Conservation (phyloP, 2,329 filamentous ascomycete species). For the Lachnellula willkommii region DNA sequence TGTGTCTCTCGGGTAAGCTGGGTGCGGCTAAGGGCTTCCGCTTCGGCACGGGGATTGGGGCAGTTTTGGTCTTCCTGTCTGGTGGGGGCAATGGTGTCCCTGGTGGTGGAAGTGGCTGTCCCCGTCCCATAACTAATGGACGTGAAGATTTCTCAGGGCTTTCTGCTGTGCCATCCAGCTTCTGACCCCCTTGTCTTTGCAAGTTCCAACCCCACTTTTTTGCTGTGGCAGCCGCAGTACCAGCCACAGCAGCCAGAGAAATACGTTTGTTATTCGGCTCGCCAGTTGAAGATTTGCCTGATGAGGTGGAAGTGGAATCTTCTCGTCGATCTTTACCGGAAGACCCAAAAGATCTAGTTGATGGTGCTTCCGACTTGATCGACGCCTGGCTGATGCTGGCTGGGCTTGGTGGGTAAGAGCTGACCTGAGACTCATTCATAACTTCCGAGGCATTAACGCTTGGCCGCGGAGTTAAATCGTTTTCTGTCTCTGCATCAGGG, state of each 20-base stretch:
- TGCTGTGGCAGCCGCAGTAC: constrained; percentile 47
- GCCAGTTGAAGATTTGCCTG: constrained; percentile 18
- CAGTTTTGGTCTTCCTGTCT: constrained; percentile 54
- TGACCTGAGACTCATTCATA: constrained; percentile 6
- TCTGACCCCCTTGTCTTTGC: constrained; percentile 41
- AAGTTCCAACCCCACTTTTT: constrained; percentile 56
- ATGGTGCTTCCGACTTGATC: constrained; percentile 38
- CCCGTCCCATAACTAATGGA: constrained; percentile 66
- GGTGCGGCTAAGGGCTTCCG: constrained; percentile 54
- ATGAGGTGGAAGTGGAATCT: constrained; percentile 28
- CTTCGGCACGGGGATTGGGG: constrained; percentile 53
- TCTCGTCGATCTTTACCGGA: constrained; percentile 32
- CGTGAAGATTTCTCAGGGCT: constrained; percentile 43
- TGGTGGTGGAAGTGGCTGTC: constrained; percentile 74
- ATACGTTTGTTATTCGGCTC: constrained; percentile 39
- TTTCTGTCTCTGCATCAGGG: constrained; percentile 34
- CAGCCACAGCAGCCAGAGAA: constrained; percentile 50
- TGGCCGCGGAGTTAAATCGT: constrained; percentile 29
- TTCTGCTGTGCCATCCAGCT: constrained; percentile 16
- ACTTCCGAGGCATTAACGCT: constrained; percentile 13
- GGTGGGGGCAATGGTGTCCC: constrained; percentile 72
- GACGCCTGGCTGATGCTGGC: constrained; percentile 34
- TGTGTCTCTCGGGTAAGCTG: constrained; percentile 10
- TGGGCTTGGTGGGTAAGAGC: constrained; percentile 29
- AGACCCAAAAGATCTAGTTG: constrained; percentile 37